Conservation (phyloP, 805 yeast species). For the Wickerhamomyces alni region DNA sequence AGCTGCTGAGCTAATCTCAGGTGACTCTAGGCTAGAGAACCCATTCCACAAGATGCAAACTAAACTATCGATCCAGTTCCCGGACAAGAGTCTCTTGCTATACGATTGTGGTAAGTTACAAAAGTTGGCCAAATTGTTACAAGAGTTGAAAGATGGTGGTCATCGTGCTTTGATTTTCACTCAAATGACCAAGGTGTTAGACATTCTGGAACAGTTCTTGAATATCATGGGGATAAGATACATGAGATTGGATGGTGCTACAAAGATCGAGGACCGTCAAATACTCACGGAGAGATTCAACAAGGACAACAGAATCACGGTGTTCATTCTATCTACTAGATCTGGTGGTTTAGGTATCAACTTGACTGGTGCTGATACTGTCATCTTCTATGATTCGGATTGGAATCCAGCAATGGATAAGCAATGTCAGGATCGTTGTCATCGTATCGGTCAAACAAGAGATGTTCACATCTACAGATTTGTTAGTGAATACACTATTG, state of each 20-base stretch:
- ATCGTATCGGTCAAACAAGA: constrained; percentile 96
- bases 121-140: constrained; percentile 67
- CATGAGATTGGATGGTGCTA: constrained; percentile 94
- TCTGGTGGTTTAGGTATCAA: constrained; percentile 99
- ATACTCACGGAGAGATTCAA: constrained; percentile 89
- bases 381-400: constrained; percentile 94
- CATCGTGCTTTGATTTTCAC: constrained; percentile 95
- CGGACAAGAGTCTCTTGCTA: constrained; percentile 86
- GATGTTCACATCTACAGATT: constrained; percentile 96
- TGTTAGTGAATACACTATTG: constrained; percentile 94
- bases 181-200: constrained; percentile 96
- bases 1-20: constrained; percentile 23
- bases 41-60: constrained; percentile 82
- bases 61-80: constrained; percentile 87
- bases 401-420: constrained; percentile 99
- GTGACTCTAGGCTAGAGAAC: constrained; percentile 27
- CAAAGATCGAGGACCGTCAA: constrained; percentile 96
- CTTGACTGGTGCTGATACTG: constrained; percentile 97
- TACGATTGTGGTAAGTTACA: constrained; percentile 97
- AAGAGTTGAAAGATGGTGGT: constrained; percentile 75
- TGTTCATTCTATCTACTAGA: constrained; percentile 87
- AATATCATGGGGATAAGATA: constrained; percentile 93
- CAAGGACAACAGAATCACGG: constrained; percentile 78
- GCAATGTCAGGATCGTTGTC: constrained; percentile 98
- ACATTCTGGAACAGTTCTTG: constrained; percentile 85